Conservation (phyloP, 192 early-diverging fungal genomes). For the Kappamyces sp. region DNA sequence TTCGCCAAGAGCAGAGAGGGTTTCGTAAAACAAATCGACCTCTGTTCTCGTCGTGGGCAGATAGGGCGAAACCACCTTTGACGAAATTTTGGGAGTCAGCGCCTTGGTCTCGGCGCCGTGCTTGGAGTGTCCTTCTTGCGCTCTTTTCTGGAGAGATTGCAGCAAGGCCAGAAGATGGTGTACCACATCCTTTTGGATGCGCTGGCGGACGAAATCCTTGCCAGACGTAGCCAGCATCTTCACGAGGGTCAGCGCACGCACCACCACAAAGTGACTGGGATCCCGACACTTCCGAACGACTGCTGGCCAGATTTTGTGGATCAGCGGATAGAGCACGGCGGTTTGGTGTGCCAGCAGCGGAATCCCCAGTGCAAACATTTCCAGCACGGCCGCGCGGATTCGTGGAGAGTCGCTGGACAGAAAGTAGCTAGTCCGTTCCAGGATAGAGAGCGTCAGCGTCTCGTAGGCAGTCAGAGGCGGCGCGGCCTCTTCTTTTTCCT, state of each 20-base stretch:
- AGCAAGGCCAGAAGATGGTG: background rate
- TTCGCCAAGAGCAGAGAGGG: too few relatives aligned
- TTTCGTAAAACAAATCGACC: too few relatives aligned
- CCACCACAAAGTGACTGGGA: constrained; percentile 26
- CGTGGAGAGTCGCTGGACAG: constrained; percentile 16
- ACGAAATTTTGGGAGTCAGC: too few relatives aligned
- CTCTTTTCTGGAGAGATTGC: constrained; percentile 2
- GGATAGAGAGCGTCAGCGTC: constrained; percentile 27
- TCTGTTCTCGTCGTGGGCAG: too few relatives aligned
- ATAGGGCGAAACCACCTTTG: too few relatives aligned
- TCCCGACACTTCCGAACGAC: constrained; percentile 20
- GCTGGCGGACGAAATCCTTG: constrained; percentile 19
- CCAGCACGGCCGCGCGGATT: constrained; percentile 19
- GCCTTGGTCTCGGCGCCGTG: too few relatives aligned
- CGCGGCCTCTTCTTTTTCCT: constrained; percentile 2
- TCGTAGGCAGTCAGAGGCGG: constrained; percentile 9
- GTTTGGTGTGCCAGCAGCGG: constrained; percentile 7
- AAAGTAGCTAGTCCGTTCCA: constrained; percentile 22
- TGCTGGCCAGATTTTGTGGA: constrained; percentile 34
- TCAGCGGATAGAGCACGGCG: constrained; percentile 22
- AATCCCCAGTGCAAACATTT: constrained; percentile 13
- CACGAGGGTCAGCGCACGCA: constrained; percentile 21
- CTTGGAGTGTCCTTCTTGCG: background rate
- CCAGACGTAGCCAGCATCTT: background rate
- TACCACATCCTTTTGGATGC: constrained; percentile 23